Evolutionary conservation across 768 basidiomycete genomes (phyloP), one percentile per base, ranked within the genome.

Genomic region (Harrya chromipes): DNA sequence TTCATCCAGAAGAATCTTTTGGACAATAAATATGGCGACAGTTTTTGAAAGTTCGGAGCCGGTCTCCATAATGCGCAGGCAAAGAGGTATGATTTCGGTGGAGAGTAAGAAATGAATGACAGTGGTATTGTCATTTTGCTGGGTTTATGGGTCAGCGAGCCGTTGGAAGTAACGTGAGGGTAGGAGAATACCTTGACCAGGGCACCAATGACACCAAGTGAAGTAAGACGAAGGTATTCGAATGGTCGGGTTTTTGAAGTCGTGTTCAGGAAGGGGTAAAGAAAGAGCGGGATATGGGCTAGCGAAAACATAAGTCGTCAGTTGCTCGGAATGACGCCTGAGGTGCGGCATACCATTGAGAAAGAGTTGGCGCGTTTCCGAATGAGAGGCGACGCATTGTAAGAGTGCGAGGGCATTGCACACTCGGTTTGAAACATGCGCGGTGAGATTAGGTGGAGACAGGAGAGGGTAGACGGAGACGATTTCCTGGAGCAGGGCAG

Each of bases 121-220:
- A 48, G 95, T 88, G 62, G 85, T 93, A 72, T 99, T 99, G 72
- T 99, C 97, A 66, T 98, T 97, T 92, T 98, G 95, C 91, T 97
- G 61, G 4, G 23, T 31, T 41, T 16, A n/a, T 35, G 39, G 13
- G 24, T 69, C 26, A 67, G 29, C 12, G 53, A 37, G 13, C 44
- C 34, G 26, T 33, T 8, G 37, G 7, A 47, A 11, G 23, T 2
- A 21, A 51, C 33, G 58, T 36, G 33, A 42, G 13, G 41, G 40
- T 20, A 43, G 26, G 68, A 70, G 50, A n/a, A n/a, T 59, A 93
- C 93, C 79, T 99, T 99, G 66, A 99, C 97, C 43, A 99, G 82
- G 17, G 97, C 97, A 36, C 97, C 97, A 57, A 99, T 99, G 54
- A 99, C 97, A 33, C 97, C 97, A n/a, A 99, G 83, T 34, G 94